These are phyloP conservation scores for Areca catechu DNA, from an alignment of 176 grass and related monocot genomes.

Conservation along the genomic window DNA sequence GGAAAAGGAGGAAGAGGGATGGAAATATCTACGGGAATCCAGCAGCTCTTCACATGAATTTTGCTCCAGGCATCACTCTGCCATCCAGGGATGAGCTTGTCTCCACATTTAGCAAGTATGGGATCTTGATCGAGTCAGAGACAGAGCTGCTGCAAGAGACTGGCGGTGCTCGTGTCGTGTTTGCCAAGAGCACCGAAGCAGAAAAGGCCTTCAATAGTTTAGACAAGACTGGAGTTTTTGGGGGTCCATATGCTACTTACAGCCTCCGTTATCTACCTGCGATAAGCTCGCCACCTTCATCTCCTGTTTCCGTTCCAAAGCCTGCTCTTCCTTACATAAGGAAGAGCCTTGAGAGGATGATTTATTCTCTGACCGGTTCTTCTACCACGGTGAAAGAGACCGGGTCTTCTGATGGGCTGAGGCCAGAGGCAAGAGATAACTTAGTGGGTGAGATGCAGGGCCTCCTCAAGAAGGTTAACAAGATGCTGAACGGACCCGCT, in stretches of 20 bases:
- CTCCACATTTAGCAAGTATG: conserved; percentile 43
- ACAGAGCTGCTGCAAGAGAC: conserved; percentile 28
- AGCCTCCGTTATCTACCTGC: conserved; percentile 27
- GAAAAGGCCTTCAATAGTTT: conserved; percentile 29
- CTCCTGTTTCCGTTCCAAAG: conserved; percentile 14
- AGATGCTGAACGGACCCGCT: conserved; percentile 25
- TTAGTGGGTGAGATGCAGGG: conserved; percentile 66
- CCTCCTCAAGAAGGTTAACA: conserved; percentile 62
- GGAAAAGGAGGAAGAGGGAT: conserved; percentile 13
- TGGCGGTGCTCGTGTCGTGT: conserved; percentile 39
- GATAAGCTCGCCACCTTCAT: conserved; percentile 6
- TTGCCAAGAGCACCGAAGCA: conserved; percentile 43
- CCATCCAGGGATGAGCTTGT: conserved; percentile 58
- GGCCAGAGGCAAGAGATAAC: conserved; percentile 22
- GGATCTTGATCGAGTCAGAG: conserved; percentile 36
- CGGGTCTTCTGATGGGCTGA: background rate
- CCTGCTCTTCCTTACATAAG: conserved; percentile 53
- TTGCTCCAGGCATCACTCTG: conserved; percentile 24
- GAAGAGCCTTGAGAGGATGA: conserved; percentile 89
- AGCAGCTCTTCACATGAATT: conserved; percentile 40
- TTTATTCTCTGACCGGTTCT: conserved; percentile 32
- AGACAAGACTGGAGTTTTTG: conserved; percentile 41
- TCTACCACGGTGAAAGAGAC: conserved; percentile 16
- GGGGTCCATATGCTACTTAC: conserved; percentile 36
- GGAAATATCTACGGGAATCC: conserved; percentile 31